These are phyloP conservation scores for Phytophthora macrochlamydospora DNA, from an alignment of 352 stramenopile species.

Conservation along the genomic window DNA sequence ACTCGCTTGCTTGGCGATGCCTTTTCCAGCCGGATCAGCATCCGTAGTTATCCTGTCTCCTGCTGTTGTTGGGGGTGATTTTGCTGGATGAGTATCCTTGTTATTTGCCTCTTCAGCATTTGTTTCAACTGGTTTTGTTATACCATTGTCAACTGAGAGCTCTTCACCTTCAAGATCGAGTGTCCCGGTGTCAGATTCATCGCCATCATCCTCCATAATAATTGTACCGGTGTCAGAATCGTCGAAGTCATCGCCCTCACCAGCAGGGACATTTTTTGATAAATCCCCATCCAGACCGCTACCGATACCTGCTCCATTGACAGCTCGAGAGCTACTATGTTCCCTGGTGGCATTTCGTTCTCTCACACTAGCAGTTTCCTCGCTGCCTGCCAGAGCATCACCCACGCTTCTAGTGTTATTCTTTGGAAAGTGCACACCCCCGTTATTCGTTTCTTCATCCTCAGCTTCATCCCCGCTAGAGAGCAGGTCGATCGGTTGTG, in stretches of 20 bases:
- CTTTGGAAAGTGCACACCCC: neutral
- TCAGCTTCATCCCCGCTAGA: slow-evolving; percentile 37
- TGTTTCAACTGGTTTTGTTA: slow-evolving; percentile 3
- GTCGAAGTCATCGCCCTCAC: slow-evolving; percentile 7
- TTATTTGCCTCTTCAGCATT: neutral
- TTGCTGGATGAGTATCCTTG: too few relatives aligned
- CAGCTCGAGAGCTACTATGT: too few relatives aligned
- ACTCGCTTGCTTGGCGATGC: neutral
- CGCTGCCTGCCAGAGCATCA: neutral
- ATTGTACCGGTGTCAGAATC: slow-evolving; percentile 31
- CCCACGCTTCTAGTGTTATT: neutral
- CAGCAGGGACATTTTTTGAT: neutral
- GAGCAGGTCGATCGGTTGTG: slow-evolving; percentile 31
- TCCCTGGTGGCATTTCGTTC: too few relatives aligned
- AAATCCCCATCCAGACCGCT: neutral
- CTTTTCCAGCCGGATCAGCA: too few relatives aligned
- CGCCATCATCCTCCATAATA: slow-evolving; percentile 14
- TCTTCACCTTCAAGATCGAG: slow-evolving; percentile 40
- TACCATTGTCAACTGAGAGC: slow-evolving; percentile 17
- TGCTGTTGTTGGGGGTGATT: too few relatives aligned
- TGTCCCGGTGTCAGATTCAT: slow-evolving; percentile 40
- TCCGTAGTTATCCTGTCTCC: too few relatives aligned
- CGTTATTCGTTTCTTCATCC: slow-evolving; percentile 3
- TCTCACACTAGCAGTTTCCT: too few relatives aligned
- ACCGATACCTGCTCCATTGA: too few relatives aligned